Evolutionary conservation across 305 asterid genomes (phyloP), one percentile per base, ranked within the genome.

Genomic region (Fraxinus ornus): DNA sequence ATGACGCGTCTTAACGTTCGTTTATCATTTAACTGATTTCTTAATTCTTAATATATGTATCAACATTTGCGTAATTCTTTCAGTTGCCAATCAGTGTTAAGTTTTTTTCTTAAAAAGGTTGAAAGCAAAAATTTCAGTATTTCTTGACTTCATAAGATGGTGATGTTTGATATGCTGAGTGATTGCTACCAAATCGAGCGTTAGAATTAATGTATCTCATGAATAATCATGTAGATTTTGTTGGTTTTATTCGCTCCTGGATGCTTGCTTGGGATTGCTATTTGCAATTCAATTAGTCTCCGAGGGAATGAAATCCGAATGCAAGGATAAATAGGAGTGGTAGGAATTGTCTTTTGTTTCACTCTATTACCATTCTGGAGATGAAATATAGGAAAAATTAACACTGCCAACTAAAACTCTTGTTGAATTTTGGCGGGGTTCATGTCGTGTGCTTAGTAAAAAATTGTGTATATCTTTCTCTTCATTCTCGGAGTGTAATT

Each of bases 341-440:
- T 47, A 55, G 77, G 70, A 35, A 76, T 84, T 52, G 78, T 57
- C 21, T 75, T 84, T 87, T 81, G 79, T 47, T 78, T 71, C 74
- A 0, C 49, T 66, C 33, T 84, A 78, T 76, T 32, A 19, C 33
- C 44, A 35, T 83, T 57, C 13, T 44, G 68, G 79, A 26, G 33
- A 68, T 41, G 72, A 41, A 66, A 32, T 71, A 5, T n/a, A 41
- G 60, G 78, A 26, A 36, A 24, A 79, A 70, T n/a, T 76, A 3
- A 30, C 72, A 62, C 72, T 9, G 71, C 47, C 21, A 32, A 17
- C 21, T 21, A 21, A 79, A 62, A 15, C 10, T 60, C 80, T 28
- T 24, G 15, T 28, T 12, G 33, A 22, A 22, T 6, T 55, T 52
- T 36, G 72, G n/a, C 52, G 7, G 62, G 30, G 30, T 72, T 19